Conservation (phyloP, 768 basidiomycete species). For the Pisolithus albus region DNA sequence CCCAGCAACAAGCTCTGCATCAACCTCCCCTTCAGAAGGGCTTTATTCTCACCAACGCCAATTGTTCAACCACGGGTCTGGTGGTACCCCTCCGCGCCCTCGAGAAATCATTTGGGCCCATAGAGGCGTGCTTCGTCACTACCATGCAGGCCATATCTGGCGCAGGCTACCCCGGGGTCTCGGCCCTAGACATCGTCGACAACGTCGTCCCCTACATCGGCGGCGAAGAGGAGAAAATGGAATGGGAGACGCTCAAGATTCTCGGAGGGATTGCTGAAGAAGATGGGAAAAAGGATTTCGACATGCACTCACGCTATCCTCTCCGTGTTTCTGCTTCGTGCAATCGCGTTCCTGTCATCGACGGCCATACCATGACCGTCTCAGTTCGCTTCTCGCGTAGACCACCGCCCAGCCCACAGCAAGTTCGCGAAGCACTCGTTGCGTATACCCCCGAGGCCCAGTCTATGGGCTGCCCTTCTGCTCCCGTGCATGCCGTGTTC, state of each 20-base stretch:
- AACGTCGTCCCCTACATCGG: slow-evolving; percentile 93
- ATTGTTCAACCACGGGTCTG: slow-evolving; percentile 92
- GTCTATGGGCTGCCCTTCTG: slow-evolving; percentile 70
- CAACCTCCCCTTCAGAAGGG: slow-evolving; percentile 67
- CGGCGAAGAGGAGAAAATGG: slow-evolving; percentile 96
- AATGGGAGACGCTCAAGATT: slow-evolving; percentile 98
- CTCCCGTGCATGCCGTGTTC: slow-evolving; percentile 75
- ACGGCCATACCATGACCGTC: slow-evolving; percentile 90
- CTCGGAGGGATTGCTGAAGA: slow-evolving; percentile 72
- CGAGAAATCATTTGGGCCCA: slow-evolving; percentile 87
- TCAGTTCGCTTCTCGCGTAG: slow-evolving; percentile 75
- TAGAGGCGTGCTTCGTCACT: slow-evolving; percentile 85
- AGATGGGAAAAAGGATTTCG: slow-evolving; percentile 57
- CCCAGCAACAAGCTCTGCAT: slow-evolving; percentile 70
- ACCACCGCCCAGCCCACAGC: slow-evolving; percentile 81
- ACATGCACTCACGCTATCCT: slow-evolving; percentile 75
- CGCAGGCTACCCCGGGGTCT: slow-evolving; percentile 93
- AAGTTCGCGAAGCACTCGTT: slow-evolving; percentile 75
- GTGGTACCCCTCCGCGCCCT: slow-evolving; percentile 89
- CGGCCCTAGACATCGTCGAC: slow-evolving; percentile 86
- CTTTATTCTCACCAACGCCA: slow-evolving; percentile 97
- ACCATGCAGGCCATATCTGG: slow-evolving; percentile 98
- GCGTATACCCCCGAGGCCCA: slow-evolving; percentile 74
- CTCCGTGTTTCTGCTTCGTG: slow-evolving; percentile 89
- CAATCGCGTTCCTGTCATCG: slow-evolving; percentile 92